phyloP scores from a whole-genome alignment of 1,284 basidiomycete species.

The Moesziomyces sp. region DNA sequence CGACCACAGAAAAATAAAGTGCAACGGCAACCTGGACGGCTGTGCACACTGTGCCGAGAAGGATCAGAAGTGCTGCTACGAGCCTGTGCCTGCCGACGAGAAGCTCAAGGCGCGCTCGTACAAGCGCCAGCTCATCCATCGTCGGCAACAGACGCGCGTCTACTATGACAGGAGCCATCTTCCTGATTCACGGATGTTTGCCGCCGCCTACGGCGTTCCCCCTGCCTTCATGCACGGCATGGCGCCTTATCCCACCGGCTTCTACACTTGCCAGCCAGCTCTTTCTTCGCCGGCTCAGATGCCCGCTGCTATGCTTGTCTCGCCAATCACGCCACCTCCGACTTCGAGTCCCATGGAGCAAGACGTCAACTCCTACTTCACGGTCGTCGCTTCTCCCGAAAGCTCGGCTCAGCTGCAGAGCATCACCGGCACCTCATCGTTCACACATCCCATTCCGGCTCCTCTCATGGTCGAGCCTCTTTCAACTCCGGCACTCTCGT shows the following conservation, averaged over 20 bases:
- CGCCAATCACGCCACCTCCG: conserved; percentile 2
- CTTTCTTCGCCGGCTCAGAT: background rate
- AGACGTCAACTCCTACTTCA: conserved; percentile 7
- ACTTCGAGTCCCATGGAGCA: conserved; percentile 4
- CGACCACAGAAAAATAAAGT: conserved; percentile 12
- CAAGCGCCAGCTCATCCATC: conserved; percentile 17
- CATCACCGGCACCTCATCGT: conserved; percentile 5
- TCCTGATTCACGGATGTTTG: background rate
- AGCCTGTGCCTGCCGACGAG: conserved; percentile 20
- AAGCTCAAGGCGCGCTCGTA: conserved; percentile 27
- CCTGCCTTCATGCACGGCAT: background rate
- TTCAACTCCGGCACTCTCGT: conserved; percentile 1
- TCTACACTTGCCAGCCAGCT: conserved; percentile 1
- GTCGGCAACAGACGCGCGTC: conserved; percentile 14
- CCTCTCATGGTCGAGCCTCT: conserved; percentile 5
- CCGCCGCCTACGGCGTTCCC: background rate
- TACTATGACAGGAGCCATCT: conserved; percentile 3
- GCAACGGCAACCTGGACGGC: conserved; percentile 13
- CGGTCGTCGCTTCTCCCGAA: background rate
- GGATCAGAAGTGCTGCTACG: conserved; percentile 14
- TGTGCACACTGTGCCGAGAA: conserved; percentile 13
- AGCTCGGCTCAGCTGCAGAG: conserved; percentile 7
- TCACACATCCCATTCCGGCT: conserved; percentile 4
- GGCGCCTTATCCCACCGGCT: background rate
- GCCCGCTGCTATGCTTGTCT: background rate